Evolutionary conservation across 352 stramenopile genomes (phyloP), one percentile per base, ranked within the genome.

Genomic region (Phytophthora cajani): DNA sequence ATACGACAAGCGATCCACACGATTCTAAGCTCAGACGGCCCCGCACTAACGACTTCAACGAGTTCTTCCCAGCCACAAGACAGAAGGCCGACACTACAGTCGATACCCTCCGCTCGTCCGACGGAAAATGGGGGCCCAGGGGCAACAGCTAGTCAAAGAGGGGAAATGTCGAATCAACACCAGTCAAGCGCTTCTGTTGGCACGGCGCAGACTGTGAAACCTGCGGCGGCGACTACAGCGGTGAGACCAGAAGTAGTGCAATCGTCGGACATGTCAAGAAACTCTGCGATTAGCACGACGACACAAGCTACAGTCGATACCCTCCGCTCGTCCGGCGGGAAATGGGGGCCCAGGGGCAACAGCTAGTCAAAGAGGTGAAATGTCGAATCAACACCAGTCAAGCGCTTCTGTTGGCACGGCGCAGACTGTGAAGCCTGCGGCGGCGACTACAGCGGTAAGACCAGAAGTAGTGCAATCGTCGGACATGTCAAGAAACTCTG

Each of bases 1-100:
- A 66, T 81, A 21, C 77, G 77, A 16, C 59, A 60, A 56, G 77
- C 55, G 1, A 67, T 71, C 23, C 74, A 82, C 30, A 59, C 57
- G 9, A 74, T 80, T 30, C 58, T n/a, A 1, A 58, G 42, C 3
- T 36, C 50, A 0, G 42, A 33, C 23, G 16, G 27, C 23, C 40
- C 38, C 14, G 62, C 57, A 16, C 16, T 57, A 4, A 71, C 56
- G 16, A 68, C 65, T 40, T 67, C 64, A 21, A 42, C 47, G 14
- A 32, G 19, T 12, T 40, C 36, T 23, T 8, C 40, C 8, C 36
- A 47, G 23, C 32, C 11, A 21, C 14, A 16, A 10, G 40, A 53
- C 23, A 17, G n/a, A 38, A 32, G 5, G 16, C n/a, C 36, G 36
- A 12, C 36, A 44, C 12, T 12, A 44, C 36, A 44, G 16, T 17